Evolutionary conservation across 768 basidiomycete species (phyloP).

Genomic region (Pleurotus sapidus): DNA sequence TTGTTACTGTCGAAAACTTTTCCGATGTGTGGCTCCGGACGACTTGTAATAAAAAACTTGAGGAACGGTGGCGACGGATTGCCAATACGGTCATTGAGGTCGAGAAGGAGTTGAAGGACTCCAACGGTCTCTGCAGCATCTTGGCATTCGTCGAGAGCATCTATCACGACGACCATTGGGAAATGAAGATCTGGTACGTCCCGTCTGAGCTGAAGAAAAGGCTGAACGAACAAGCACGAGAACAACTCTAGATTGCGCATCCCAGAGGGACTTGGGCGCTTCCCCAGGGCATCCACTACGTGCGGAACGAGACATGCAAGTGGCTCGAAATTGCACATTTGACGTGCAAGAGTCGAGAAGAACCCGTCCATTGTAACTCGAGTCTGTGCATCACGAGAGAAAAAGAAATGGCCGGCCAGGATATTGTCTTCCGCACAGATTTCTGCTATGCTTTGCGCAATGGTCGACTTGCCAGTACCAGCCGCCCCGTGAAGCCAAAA

Average conservation of each 20-base stretch:
- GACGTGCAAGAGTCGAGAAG: constrained; percentile 1
- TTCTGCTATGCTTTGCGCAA: constrained; percentile 5
- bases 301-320: neutral
- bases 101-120: neutral
- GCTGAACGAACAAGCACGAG: neutral
- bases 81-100: neutral
- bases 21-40: neutral
- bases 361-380: neutral
- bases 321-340: neutral
- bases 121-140: neutral
- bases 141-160: constrained; percentile 2
- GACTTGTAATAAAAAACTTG: neutral
- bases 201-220: neutral
- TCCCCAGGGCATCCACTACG: neutral
- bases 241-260: neutral
- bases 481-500: constrained; percentile 7
- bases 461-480: neutral
- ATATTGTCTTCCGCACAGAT: neutral
- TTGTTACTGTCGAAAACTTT: neutral
- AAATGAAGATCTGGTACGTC: neutral
- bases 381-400: neutral
- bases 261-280: neutral
- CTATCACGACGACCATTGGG: constrained; percentile 5
- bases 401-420: neutral
- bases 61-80: neutral